Conservation (phyloP, 306 rosid genomes). For the Cicer judaicum region DNA sequence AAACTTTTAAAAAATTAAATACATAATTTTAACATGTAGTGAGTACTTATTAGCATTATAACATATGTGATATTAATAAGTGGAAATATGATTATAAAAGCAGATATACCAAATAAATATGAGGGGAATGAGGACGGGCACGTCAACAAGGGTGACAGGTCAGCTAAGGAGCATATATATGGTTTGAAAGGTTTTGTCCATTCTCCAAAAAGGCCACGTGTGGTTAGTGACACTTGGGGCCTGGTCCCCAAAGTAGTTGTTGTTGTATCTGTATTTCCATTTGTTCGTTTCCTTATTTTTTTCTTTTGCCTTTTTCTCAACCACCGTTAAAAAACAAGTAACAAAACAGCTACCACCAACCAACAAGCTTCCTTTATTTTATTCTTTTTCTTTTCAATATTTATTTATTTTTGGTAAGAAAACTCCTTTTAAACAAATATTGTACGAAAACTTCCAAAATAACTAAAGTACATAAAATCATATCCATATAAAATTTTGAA, state of each 20-base stretch:
- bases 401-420: neutral
- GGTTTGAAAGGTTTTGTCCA: conserved; percentile 27
- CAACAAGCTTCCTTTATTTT: conserved; percentile 3
- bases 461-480: neutral
- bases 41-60: too few relatives aligned
- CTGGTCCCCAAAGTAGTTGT: conserved; percentile 32
- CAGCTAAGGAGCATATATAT: neutral
- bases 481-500: neutral
- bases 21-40: too few relatives aligned
- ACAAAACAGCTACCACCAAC: neutral
- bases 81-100: too few relatives aligned
- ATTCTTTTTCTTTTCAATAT: neutral
- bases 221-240: conserved; percentile 39
- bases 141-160: neutral
- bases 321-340: conserved; percentile 30
- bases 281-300: neutral
- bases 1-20: too few relatives aligned
- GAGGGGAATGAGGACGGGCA: too few relatives aligned
- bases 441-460: neutral
- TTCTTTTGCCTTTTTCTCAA: neutral
- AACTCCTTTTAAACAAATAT: neutral
- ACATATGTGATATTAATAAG: too few relatives aligned
- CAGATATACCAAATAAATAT: too few relatives aligned
- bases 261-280: conserved; percentile 11
- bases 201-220: conserved; percentile 45